Percentiles rank a stretch among this genome's conserved stretches.
Evolutionary conservation across 2,329 filamentous ascomycete genomes (phyloP).

Genomic region (Paecilomyces niveus): DNA sequence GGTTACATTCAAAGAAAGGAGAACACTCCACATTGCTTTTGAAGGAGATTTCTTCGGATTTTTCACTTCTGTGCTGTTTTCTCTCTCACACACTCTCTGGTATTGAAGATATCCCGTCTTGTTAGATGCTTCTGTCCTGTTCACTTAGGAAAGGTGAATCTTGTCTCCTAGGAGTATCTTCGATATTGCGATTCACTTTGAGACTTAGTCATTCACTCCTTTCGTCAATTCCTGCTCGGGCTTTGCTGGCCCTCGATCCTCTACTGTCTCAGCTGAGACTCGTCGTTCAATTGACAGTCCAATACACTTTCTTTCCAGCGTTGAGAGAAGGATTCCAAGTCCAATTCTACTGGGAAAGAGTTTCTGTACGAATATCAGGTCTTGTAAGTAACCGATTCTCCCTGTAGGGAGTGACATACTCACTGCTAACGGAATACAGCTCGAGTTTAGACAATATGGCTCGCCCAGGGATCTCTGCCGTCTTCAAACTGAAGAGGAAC

Average conservation of each 20-base stretch:
- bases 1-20: background rate
- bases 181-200: background rate
- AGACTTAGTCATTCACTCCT: background rate
- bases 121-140: background rate
- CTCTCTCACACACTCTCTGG: background rate
- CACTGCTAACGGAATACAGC: background rate
- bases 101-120: background rate
- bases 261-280: background rate
- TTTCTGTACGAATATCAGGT: background rate
- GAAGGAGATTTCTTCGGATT: background rate
- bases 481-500: constrained; percentile 14
- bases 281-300: background rate
- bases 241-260: background rate
- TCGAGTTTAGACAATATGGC: background rate
- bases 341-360: background rate
- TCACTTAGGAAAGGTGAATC: background rate
- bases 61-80: background rate
- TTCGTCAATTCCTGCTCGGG: background rate
- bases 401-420: background rate
- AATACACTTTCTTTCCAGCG: background rate
- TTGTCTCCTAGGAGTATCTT: background rate
- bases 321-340: background rate
- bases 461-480: background rate
- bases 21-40: background rate
- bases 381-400: background rate